phyloP scores from a whole-genome alignment of 108 stramenopile genomes.

The Craspedostauros australis region DNA sequence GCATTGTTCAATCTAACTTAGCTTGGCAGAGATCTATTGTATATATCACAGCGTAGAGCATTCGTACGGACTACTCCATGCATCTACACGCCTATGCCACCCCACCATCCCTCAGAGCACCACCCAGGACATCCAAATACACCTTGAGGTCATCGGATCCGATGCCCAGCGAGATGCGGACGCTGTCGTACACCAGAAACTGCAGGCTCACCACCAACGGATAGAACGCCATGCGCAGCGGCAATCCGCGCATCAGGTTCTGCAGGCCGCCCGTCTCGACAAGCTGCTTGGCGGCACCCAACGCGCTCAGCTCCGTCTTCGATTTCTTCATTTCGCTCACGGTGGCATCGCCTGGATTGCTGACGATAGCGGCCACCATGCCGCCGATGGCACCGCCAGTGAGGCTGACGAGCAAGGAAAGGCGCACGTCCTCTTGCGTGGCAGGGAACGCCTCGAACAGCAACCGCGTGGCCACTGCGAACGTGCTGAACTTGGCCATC shows the following conservation, averaged over 20 bases:
- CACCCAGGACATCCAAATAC: constrained; percentile 69
- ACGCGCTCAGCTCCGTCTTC: constrained; percentile 43
- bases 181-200: constrained; percentile 62
- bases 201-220: constrained; percentile 65
- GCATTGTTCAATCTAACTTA: too few relatives aligned
- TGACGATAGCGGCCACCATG: constrained; percentile 52
- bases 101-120: constrained; percentile 27
- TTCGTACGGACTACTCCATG: too few relatives aligned
- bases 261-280: constrained; percentile 27
- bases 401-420: constrained; percentile 58
- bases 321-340: constrained; percentile 71
- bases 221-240: constrained; percentile 62
- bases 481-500: constrained; percentile 56
- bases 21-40: too few relatives aligned
- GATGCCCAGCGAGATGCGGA: constrained; percentile 56
- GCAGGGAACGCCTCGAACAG: constrained; percentile 51
- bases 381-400: constrained; percentile 62
- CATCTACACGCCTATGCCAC: too few relatives aligned
- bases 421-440: constrained; percentile 62
- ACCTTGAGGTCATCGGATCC: constrained; percentile 74
- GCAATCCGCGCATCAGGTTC: constrained; percentile 43
- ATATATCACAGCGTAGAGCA: too few relatives aligned
- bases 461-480: constrained; percentile 44
- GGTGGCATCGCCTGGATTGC: constrained; percentile 65
- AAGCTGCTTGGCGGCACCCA: constrained; percentile 36